Conservation (phyloP, 176 grass and related monocot genomes). For the Musa troglodytarum region DNA sequence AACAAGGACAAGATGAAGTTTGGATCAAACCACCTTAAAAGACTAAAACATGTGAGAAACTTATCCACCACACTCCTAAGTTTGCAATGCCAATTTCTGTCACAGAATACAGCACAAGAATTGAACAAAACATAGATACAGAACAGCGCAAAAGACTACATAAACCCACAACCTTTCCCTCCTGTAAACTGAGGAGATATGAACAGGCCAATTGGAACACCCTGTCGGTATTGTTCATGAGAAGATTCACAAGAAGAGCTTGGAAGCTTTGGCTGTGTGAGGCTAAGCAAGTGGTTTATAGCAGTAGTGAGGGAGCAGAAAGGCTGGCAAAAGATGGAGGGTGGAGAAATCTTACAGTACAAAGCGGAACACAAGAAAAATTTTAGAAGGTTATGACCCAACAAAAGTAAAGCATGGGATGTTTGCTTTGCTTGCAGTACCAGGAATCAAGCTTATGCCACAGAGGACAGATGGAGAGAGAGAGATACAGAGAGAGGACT, state of each 20-base stretch:
- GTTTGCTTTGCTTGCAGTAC: slow-evolving; percentile 14
- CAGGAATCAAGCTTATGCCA: slow-evolving; percentile 17
- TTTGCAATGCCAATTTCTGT: background rate
- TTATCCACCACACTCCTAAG: background rate
- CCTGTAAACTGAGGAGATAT: background rate
- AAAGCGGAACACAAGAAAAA: too few relatives aligned
- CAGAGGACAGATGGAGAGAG: background rate
- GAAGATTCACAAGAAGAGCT: background rate
- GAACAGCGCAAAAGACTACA: background rate
- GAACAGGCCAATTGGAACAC: background rate
- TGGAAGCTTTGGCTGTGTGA: background rate
- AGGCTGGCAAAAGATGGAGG: background rate
- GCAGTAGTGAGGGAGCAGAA: background rate
- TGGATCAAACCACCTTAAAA: too few relatives aligned
- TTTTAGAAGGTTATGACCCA: background rate
- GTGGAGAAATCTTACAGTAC: background rate
- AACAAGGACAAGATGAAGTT: too few relatives aligned
- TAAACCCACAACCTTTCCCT: background rate
- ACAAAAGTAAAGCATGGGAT: background rate
- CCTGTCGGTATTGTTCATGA: background rate
- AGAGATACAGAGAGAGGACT: background rate
- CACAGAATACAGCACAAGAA: background rate
- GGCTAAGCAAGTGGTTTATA: background rate
- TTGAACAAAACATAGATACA: background rate
- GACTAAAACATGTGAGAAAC: too few relatives aligned